Conservation (phyloP, 164 flowering plant genomes). For the Warburgia ugandensis region DNA sequence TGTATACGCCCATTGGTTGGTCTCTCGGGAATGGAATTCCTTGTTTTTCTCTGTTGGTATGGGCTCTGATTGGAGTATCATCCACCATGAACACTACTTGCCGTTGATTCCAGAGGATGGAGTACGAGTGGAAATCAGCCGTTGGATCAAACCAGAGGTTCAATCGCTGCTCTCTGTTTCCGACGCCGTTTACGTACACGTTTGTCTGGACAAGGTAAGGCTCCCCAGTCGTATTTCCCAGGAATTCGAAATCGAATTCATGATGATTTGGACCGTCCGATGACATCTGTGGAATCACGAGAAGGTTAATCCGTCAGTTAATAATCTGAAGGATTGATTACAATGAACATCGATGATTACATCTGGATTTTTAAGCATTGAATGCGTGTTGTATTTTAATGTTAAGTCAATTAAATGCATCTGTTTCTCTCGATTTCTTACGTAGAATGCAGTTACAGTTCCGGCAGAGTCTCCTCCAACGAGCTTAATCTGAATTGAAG, state of each 20-base stretch:
- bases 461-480: constrained; percentile 97
- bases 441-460: constrained; percentile 96
- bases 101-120: constrained; percentile 68
- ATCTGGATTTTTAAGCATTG: too few species aligned
- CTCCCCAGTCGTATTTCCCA: constrained; percentile 87
- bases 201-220: constrained; percentile 88
- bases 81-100: constrained; percentile 90
- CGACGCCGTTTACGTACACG: constrained; percentile 82
- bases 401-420: too few species aligned
- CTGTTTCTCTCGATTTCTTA: constrained; percentile 16
- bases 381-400: too few species aligned
- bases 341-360: too few species aligned
- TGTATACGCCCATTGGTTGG: constrained; percentile 94
- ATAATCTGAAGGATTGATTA: not conserved
- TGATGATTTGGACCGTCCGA: constrained; percentile 84
- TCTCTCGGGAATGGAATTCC: constrained; percentile 78
- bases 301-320: not conserved
- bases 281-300: constrained; percentile 60
- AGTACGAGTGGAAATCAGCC: constrained; percentile 72
- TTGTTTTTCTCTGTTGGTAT: constrained; percentile 58
- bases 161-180: constrained; percentile 82
- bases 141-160: constrained; percentile 94
- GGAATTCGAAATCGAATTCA: constrained; percentile 93
- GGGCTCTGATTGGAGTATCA: constrained; percentile 82
- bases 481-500: constrained; percentile 73